Base-by-base conservation (phyloP, 345 rosid genomes). In the Aquilaria yunnanensis region DNA sequence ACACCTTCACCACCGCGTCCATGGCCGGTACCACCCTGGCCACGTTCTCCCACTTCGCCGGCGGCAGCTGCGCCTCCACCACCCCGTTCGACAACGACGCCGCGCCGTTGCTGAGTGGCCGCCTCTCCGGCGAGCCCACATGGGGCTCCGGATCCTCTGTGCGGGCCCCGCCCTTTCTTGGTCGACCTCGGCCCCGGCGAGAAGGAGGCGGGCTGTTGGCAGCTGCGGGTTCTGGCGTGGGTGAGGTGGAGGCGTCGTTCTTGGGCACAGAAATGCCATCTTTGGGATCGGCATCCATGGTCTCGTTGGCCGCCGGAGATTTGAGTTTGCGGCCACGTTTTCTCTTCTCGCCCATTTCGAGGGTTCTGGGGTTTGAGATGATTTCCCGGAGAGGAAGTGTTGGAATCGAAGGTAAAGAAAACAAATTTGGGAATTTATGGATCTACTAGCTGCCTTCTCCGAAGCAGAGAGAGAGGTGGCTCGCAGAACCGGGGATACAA, bases 1-100 rank as follows among this genome's bases (percentile, higher is more conserved):
- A 88, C 46, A 91, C 93, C 68, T 91, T 91, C 51, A 91, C 97
- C 6, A 88, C 97, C n/a, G 97, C 85, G 50, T 91, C 96, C 97
- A 91, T 91, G 3, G 89, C 77, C 14, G 91, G 91, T 10, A 81
- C 78, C 37, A 79, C 93, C 68, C 83, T 85, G 57, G 73, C 85
- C 6, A 81, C 92, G 56, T 72, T 76, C 64, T 88, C 97, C 86
- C 96, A 88, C 65, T 80, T 76, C 9, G 80, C 81, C 9, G 82
- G 84, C 64, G 59, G 56, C 14, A 64, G 47, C 4, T 64, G 51
- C 31, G 72, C 66, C 66, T 67, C 72, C 34, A 56, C 49, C 45
- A 67, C 67, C 9, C 66, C 64, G 34, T 55, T 64, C 74, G 67
- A 41, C 65, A 67, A 23, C 30, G 57, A 41, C 46, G 49, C 45